A percentile compares a stretch with the other conserved stretches of the same genome.
phyloP scores from a whole-genome alignment of 2,329 filamentous ascomycete genomes.

The Aureobasidium subglaciale region DNA sequence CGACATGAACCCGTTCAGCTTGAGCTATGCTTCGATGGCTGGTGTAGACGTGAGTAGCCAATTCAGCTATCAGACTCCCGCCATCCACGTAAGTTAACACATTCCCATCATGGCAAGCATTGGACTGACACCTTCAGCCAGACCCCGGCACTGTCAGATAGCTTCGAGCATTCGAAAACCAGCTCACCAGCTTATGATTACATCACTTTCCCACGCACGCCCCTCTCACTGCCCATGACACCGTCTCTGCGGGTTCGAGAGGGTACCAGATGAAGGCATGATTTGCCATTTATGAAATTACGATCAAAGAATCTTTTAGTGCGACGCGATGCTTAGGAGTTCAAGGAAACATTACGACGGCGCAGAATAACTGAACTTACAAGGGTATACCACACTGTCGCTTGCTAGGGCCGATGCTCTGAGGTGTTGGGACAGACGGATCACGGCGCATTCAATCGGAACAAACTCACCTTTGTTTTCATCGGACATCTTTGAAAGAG shows the following conservation, averaged over 20 bases:
- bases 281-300: background rate
- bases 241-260: conserved; percentile 42
- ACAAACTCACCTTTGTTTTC: background rate
- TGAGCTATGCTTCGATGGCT: conserved; percentile 60
- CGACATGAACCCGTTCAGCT: conserved; percentile 58
- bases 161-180: conserved; percentile 57
- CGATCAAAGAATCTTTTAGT: background rate
- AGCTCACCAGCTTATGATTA: conserved; percentile 35
- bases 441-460: background rate
- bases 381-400: conserved; percentile 8
- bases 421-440: background rate
- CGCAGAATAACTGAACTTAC: background rate
- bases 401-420: background rate
- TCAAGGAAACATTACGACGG: background rate
- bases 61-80: conserved; percentile 54
- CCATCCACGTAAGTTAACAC: conserved; percentile 70
- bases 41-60: conserved; percentile 53
- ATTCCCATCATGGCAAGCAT: conserved; percentile 16
- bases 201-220: conserved; percentile 52
- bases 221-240: conserved; percentile 65
- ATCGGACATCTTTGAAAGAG: background rate
- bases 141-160: conserved; percentile 72
- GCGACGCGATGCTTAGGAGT: background rate
- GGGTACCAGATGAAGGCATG: background rate
- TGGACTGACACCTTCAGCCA: conserved; percentile 31